A percentile compares a stretch with the other conserved stretches of the same genome.
These are phyloP conservation scores for Penicillium sp. DNA, from an alignment of 2,329 filamentous ascomycete species.

Conservation along the genomic window DNA sequence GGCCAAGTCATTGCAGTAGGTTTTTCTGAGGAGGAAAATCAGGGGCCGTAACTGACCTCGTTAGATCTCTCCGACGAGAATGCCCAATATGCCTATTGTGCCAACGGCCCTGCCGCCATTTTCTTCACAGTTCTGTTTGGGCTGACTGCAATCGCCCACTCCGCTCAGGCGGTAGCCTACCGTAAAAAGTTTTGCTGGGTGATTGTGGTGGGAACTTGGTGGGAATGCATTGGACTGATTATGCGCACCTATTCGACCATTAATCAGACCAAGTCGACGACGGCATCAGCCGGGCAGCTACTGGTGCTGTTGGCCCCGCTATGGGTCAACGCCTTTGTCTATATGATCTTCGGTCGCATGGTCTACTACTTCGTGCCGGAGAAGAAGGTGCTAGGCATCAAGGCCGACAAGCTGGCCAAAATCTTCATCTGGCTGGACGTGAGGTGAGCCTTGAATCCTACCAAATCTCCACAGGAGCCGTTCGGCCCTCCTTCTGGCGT, in stretches of 20 bases:
- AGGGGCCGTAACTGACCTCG: neutral
- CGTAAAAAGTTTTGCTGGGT: conserved; percentile 5
- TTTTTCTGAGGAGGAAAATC: neutral
- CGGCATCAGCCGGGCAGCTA: neutral
- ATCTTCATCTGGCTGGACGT: conserved; percentile 5
- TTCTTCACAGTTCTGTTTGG: conserved; percentile 4
- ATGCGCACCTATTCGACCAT: neutral
- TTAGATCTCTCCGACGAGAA: conserved; percentile 4
- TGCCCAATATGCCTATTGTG: conserved; percentile 1
- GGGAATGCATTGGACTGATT: neutral
- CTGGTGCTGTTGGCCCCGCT: conserved; percentile 3
- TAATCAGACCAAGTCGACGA: neutral
- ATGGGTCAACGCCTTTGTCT: conserved; percentile 7
- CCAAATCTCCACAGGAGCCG: neutral
- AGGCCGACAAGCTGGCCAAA: neutral
- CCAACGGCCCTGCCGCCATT: neutral
- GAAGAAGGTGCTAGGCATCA: conserved; percentile 1
- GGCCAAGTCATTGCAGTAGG: conserved; percentile 3
- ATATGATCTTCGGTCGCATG: conserved; percentile 6
- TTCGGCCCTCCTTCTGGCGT: neutral
- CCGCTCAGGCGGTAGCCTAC: conserved; percentile 1
- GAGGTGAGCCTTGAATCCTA: neutral
- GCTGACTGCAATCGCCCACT: neutral
- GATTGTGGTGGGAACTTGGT: neutral
- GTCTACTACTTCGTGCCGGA: conserved; percentile 5